These are phyloP conservation scores for Artemisia tridentata DNA, from an alignment of 129 eudicot species.

Conservation along the genomic window DNA sequence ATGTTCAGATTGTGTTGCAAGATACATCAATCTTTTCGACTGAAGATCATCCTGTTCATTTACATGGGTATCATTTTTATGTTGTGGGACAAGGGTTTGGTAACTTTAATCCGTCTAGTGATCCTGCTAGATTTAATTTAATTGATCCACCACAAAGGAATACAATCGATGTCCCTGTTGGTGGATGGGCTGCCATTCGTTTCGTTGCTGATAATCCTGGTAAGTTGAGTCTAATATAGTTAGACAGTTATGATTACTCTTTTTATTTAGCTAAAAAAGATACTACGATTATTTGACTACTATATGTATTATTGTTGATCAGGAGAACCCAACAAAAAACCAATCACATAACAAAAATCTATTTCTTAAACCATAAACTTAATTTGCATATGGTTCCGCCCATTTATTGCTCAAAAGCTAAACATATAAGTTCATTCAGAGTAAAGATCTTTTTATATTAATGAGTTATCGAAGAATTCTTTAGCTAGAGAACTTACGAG, in stretches of 20 bases:
- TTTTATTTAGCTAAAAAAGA: no score
- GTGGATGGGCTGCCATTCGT: slow-evolving; percentile 72
- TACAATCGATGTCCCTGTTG: slow-evolving; percentile 57
- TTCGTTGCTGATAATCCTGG: slow-evolving; percentile 74
- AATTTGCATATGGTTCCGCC: no score
- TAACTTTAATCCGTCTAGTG: slow-evolving; percentile 55
- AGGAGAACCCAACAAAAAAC: background rate
- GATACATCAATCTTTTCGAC: slow-evolving; percentile 48
- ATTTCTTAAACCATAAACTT: no score
- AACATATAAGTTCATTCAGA: no score
- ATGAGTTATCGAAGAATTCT: no score
- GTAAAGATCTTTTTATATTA: no score
- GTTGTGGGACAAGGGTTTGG: slow-evolving; percentile 71
- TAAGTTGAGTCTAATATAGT: background rate
- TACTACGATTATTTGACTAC: no score
- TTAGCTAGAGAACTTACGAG: no score
- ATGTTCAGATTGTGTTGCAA: slow-evolving; percentile 63
- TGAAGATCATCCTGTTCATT: slow-evolving; percentile 67
- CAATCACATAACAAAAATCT: background rate
- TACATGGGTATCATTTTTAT: slow-evolving; percentile 67
- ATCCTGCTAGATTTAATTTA: slow-evolving; percentile 44
- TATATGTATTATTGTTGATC: no score
- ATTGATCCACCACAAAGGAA: slow-evolving; percentile 66
- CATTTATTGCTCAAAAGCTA: no score
- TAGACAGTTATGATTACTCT: background rate